Conservation (phyloP, 2,329 filamentous ascomycete species). For the Fusarium miscanthi region DNA sequence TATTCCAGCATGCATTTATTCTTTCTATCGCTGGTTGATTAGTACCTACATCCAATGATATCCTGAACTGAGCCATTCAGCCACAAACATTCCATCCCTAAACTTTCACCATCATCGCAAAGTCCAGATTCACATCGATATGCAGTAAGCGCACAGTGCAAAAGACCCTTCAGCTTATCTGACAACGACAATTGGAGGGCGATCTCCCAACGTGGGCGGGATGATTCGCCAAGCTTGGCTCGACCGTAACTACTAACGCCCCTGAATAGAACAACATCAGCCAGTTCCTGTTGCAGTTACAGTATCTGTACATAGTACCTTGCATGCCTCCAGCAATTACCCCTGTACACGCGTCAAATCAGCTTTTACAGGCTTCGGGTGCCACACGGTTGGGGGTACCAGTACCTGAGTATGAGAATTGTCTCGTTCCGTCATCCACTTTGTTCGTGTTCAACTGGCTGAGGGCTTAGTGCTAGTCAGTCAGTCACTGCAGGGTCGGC, state of each 20-base stretch:
- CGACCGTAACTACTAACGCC: constrained; percentile 10
- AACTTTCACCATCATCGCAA: constrained; percentile 18
- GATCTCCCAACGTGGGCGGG: constrained; percentile 49
- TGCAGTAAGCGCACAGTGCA: constrained; percentile 35
- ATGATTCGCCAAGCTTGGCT: constrained; percentile 49
- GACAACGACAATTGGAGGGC: constrained; percentile 5
- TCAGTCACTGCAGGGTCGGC: constrained; percentile 5
- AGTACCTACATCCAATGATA: background rate
- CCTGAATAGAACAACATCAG: constrained; percentile 42
- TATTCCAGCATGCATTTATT: background rate
- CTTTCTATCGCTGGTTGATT: background rate
- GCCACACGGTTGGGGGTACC: constrained; percentile 29
- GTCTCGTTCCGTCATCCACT: constrained; percentile 20
- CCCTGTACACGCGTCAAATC: constrained; percentile 43
- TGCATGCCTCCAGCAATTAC: constrained; percentile 16
- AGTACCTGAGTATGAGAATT: constrained; percentile 24
- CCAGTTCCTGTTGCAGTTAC: constrained; percentile 12
- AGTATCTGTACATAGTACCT: constrained; percentile 32
- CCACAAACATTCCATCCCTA: constrained; percentile 29
- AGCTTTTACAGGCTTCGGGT: constrained; percentile 5
- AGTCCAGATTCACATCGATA: background rate
- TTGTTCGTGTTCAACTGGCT: constrained; percentile 34
- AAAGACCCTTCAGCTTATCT: constrained; percentile 36
- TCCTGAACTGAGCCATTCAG: background rate
- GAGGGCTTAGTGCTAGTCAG: constrained; percentile 18